Percentiles rank a stretch among this genome's conserved stretches.
These are phyloP conservation scores for Ceratocystis lukuohia DNA, from an alignment of 2,329 filamentous ascomycete species.

Conservation along the genomic window DNA sequence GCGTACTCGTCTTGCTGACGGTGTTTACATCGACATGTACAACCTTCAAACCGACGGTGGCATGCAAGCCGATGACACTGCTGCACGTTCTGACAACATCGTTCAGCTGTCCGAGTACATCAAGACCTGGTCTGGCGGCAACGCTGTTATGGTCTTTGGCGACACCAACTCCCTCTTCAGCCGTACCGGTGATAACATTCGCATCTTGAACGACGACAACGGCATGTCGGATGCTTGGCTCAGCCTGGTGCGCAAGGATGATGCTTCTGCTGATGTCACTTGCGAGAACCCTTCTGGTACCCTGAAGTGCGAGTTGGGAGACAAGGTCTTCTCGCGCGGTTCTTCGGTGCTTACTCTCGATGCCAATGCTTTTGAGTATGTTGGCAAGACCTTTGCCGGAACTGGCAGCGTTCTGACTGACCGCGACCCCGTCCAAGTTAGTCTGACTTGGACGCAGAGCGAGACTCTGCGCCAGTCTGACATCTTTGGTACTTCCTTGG, in stretches of 20 bases:
- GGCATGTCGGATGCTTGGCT: slow-evolving; percentile 48
- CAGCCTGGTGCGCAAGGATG: slow-evolving; percentile 36
- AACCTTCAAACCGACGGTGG: slow-evolving; percentile 56
- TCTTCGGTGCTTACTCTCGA: slow-evolving; percentile 33
- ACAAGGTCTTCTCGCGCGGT: slow-evolving; percentile 51
- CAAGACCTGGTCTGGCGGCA: slow-evolving; percentile 40
- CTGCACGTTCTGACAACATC: slow-evolving; percentile 45
- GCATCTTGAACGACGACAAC: slow-evolving; percentile 37
- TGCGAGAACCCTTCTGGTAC: slow-evolving; percentile 46
- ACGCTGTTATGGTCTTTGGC: slow-evolving; percentile 50
- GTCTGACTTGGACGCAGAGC: slow-evolving; percentile 33
- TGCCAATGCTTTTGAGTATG: slow-evolving; percentile 42
- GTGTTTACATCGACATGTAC: slow-evolving; percentile 47
- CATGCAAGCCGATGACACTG: slow-evolving; percentile 37
- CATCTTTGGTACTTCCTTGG: slow-evolving; percentile 36
- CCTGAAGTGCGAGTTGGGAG: slow-evolving; percentile 49
- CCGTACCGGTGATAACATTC: slow-evolving; percentile 41
- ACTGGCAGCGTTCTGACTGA: slow-evolving; percentile 45
- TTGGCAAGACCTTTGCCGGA: slow-evolving; percentile 42
- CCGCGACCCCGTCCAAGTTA: slow-evolving; percentile 47
- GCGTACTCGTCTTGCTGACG: slow-evolving; percentile 36
- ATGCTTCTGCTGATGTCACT: slow-evolving; percentile 32
- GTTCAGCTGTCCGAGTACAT: slow-evolving; percentile 47
- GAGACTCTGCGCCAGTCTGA: slow-evolving; percentile 23
- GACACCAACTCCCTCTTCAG: slow-evolving; percentile 56